Conservation (phyloP, 345 rosid genomes). For the Odontarrhena argentea region DNA sequence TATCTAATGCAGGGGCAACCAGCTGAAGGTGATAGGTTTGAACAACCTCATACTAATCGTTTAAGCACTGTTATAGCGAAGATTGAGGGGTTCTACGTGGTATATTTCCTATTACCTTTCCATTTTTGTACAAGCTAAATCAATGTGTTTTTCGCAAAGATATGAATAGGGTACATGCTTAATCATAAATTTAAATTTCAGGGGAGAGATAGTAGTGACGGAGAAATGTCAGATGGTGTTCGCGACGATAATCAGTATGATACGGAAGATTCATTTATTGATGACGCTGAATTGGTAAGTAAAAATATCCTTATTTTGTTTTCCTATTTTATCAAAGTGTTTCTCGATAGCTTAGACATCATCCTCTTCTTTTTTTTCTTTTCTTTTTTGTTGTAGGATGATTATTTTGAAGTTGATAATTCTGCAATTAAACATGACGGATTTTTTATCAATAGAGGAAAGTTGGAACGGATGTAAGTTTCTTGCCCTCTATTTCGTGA, state of each 20-base stretch:
- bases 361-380: constrained; percentile 7
- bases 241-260: constrained; percentile 96
- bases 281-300: constrained; percentile 91
- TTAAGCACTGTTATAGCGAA: constrained; percentile 90
- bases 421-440: constrained; percentile 86
- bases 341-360: constrained; percentile 17
- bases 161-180: constrained; percentile 9
- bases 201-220: constrained; percentile 97
- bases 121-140: not conserved
- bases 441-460: constrained; percentile 91
- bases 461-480: constrained; percentile 81
- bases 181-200: constrained; percentile 37
- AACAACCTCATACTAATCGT: constrained; percentile 68
- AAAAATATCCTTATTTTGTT: constrained; percentile 6
- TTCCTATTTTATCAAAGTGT: not conserved
- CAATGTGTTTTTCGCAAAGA: not conserved
- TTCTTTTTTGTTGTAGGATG: constrained; percentile 66
- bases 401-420: constrained; percentile 95
- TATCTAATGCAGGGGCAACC: constrained; percentile 51
- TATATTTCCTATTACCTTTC: constrained; percentile 32
- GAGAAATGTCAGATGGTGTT: constrained; percentile 75
- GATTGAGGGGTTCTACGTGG: constrained; percentile 97
- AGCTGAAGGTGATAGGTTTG: constrained; percentile 53
- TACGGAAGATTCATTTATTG: constrained; percentile 95
- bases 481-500: constrained; percentile 22